These are phyloP conservation scores for Termitomyces sp. DNA, from an alignment of 768 basidiomycete species.

Conservation along the genomic window DNA sequence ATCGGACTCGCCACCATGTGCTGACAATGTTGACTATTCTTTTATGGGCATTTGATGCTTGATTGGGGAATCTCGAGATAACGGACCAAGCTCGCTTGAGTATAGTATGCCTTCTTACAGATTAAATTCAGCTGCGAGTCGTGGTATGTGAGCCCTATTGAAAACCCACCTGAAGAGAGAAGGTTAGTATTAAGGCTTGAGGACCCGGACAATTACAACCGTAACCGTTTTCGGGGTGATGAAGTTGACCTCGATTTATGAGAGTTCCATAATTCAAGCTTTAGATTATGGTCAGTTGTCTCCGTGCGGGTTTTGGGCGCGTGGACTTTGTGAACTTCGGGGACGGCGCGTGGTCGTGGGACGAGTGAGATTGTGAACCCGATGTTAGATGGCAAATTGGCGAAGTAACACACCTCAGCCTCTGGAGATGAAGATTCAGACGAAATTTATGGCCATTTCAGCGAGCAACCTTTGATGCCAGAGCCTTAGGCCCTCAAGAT, in stretches of 20 bases:
- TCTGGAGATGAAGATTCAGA: not conserved
- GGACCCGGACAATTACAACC: not conserved
- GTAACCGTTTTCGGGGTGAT: not conserved
- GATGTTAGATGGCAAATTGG: not conserved
- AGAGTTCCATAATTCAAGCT: not conserved
- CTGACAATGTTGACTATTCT: not conserved
- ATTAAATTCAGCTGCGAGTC: not conserved
- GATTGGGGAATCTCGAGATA: not conserved
- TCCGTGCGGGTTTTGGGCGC: not conserved
- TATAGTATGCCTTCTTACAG: not conserved
- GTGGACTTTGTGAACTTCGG: not conserved
- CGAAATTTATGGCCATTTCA: not conserved
- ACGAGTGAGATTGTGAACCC: not conserved
- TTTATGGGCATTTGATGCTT: not conserved
- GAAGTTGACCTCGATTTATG: not conserved
- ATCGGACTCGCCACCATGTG: constrained; percentile 1
- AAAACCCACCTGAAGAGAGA: not conserved
- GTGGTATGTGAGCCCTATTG: not conserved
- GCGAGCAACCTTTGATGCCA: not conserved
- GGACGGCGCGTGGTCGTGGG: not conserved
- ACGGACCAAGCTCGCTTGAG: not conserved
- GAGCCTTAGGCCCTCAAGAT: not conserved
- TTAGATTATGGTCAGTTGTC: not conserved
- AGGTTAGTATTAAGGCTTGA: not conserved
- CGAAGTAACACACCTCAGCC: too few species aligned